Conservation (phyloP, 148 eudicot genomes). For the Spergularia marina region DNA sequence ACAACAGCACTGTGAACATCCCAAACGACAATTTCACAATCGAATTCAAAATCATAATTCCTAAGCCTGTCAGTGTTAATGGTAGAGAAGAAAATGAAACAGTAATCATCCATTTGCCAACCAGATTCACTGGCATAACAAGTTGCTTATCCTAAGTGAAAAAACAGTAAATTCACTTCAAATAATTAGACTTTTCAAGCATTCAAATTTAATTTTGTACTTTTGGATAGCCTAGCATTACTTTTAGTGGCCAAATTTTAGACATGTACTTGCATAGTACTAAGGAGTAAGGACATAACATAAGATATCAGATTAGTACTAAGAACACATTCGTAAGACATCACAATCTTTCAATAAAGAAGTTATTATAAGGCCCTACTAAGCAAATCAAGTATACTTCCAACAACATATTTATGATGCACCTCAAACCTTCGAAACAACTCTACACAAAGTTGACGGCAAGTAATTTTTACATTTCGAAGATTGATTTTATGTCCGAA, state of each 20-base stretch:
- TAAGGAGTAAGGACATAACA: neutral
- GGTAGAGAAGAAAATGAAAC: no score
- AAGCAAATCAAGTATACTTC: neutral
- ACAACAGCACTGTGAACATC: no score
- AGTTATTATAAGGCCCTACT: slow-evolving; percentile 1
- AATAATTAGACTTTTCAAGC: neutral
- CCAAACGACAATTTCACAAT: no score
- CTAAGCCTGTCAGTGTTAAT: no score
- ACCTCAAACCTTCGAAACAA: neutral
- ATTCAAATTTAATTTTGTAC: neutral
- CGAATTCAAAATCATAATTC: no score
- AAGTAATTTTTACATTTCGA: neutral
- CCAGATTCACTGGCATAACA: no score
- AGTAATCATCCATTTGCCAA: no score
- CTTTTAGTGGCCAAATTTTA: neutral
- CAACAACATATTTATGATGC: neutral
- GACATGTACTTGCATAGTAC: slow-evolving; percentile 13
- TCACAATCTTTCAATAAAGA: neutral
- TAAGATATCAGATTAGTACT: neutral
- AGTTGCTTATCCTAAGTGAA: neutral
- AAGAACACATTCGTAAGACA: slow-evolving; percentile 1
- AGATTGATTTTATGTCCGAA: no score
- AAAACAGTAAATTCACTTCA: neutral
- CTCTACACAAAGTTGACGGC: no score
- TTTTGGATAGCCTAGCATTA: neutral